Evolutionary conservation across 345 rosid species (phyloP), one percentile per base, ranked within the genome.

Genomic region (Linum tenue): DNA sequence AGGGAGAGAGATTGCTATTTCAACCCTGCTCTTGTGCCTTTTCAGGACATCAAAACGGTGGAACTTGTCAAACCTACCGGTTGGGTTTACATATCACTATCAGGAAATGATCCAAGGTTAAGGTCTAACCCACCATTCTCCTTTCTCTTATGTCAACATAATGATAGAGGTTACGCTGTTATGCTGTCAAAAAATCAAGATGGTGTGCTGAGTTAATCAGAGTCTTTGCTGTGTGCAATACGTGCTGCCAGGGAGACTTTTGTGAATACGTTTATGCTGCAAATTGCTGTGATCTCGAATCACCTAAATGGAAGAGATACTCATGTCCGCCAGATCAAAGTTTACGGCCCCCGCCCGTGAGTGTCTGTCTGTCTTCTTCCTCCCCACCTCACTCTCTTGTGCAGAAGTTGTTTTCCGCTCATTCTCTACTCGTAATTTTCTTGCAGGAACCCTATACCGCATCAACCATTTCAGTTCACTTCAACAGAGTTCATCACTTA

Each of bases 301-400:
- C 94, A 86, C 59, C 88, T 85, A n/a, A 86, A 86, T 5, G 96
- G 98, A 70, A 80, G 91, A 72, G 94, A 91, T 76, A 86, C 96
- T 64, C 98, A 88, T 75, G 73, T 88, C 37, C 90, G 90, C 51
- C 98, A 91, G 79, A 91, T 91, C 86, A 91, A 86, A 85, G 85
- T 91, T 70, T 88, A 88, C 43, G 94, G 91, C 38, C 94, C 97
- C 73, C 81, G 81, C 73, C 86, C 74, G 91, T 86, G 63, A 15
- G 88, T 64, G 37, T 59, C 17, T 57, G 50, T 59, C 62, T 15
- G 57, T 43, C 37, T 62, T 37, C n/a, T 39, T 55, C 56, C 53
- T 5, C 37, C 48, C 37, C 43, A 36, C 11, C 5, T 37, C 12
- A 40, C 51, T 16, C 15, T 10, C 14, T 41, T 64, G 4, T 58